Evolutionary conservation across 371 early-diverging fungal genomes (phyloP), one percentile per base, ranked within the genome.

Genomic region (Rhizopus microsporus): DNA sequence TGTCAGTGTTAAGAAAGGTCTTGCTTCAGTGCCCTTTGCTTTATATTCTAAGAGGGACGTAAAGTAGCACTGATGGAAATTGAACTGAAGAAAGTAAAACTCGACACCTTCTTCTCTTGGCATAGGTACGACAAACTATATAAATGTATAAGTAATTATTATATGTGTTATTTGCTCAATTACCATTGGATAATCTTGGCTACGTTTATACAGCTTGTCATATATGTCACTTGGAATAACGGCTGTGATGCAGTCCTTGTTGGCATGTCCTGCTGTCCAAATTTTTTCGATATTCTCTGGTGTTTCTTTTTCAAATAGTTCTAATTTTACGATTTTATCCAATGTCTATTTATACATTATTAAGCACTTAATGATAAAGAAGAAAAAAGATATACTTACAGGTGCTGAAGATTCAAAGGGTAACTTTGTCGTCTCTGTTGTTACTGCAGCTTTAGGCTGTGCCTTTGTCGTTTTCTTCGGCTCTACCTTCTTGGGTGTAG

Each of bases 31-130:
- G 7, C 83, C 82, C 62, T 90, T 87, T 42, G 92, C 84, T 74
- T 97, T 89, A 87, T 92, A 97, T 76, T 95, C 95, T 45, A 93
- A 72, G 35, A 97, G 77, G 0, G 95, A 84, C 0, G 97, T 97
- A 65, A 93, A 93, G 71, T 87, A 84, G 65, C 86, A 81, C 68
- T 92, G 91, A 62, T 92, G 88, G 71, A 84, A 89, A 32, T 83
- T 80, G 69, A 91, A 89, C 68, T 97, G 96, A 68, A 94, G 59
- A 40, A 93, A 72, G 65, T 87, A 93, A 69, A 95, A 90, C 63
- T 97, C 97, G 42, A 91, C 84, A 13, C 96, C 97, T 23, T 82
- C 74, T 40, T 86, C 84, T 7, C 93, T 82, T 23, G 94, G 93
- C 62, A 95, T 71, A 30, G 97, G 96, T 7, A 97, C 71, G 30